Conservation (phyloP, 768 basidiomycete genomes). For the Naganishia kalamii region DNA sequence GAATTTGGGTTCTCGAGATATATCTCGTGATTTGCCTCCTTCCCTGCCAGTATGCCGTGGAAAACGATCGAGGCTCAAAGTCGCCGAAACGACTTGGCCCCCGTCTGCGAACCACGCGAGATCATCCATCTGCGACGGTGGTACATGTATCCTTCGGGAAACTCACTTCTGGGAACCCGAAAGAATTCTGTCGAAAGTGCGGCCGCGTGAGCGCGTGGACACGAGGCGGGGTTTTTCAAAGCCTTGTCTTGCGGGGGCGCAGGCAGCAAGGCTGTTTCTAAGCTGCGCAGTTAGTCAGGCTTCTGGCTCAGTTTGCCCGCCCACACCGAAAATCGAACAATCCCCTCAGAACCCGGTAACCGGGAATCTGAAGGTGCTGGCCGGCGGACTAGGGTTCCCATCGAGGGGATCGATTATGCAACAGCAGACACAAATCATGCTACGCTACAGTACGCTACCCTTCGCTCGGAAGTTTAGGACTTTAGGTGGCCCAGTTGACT, state of each 20-base stretch:
- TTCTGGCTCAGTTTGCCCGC: background rate
- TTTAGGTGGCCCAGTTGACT: slow-evolving; percentile 9
- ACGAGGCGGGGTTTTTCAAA: background rate
- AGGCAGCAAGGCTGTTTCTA: background rate
- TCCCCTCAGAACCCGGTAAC: slow-evolving; percentile 6
- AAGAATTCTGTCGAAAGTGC: background rate
- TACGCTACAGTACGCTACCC: background rate
- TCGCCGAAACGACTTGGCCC: no score
- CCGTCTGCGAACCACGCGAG: no score
- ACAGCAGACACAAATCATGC: background rate
- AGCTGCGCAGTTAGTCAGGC: slow-evolving; percentile 16
- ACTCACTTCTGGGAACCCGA: background rate
- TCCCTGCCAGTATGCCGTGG: no score
- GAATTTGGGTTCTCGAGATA: no score
- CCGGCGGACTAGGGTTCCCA: background rate
- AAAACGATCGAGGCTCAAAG: no score
- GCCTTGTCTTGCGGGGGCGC: background rate
- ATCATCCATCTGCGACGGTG: no score
- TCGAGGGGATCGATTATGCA: slow-evolving; percentile 1
- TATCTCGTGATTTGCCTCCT: no score
- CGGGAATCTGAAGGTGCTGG: background rate
- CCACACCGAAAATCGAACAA: background rate
- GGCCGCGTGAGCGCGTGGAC: background rate
- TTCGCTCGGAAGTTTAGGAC: background rate
- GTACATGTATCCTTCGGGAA: no score